A percentile compares a stretch with the other conserved stretches of the same genome.
These are phyloP conservation scores for Torrubiella hemipterigena DNA, from an alignment of 2,329 filamentous ascomycete species.

Conservation along the genomic window DNA sequence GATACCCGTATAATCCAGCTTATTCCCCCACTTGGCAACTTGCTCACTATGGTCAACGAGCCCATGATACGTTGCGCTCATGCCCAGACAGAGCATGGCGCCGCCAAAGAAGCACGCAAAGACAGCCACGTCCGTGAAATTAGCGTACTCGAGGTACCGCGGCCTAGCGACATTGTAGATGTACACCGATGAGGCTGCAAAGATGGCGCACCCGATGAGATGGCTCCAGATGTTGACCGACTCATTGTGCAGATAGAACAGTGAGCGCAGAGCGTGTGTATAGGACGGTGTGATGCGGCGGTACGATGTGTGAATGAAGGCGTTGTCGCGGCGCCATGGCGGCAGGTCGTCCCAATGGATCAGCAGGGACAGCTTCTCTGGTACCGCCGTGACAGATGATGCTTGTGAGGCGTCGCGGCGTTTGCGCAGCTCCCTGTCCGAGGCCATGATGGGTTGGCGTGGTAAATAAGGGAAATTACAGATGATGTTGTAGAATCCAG, in stretches of 20 bases:
- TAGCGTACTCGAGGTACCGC: constrained; percentile 55
- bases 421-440: neutral
- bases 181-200: constrained; percentile 35
- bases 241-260: constrained; percentile 48
- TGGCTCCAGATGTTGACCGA: constrained; percentile 53
- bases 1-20: constrained; percentile 90
- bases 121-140: constrained; percentile 51
- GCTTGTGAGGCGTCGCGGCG: no score
- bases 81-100: constrained; percentile 59
- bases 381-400: constrained; percentile 13
- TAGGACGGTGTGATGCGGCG: constrained; percentile 38
- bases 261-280: constrained; percentile 28
- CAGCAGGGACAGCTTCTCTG: constrained; percentile 26
- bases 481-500: no score
- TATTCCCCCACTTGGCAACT: constrained; percentile 77
- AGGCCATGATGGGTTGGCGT: neutral
- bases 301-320: constrained; percentile 42
- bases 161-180: constrained; percentile 48
- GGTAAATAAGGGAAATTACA: no score
- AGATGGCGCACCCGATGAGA: constrained; percentile 51
- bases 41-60: constrained; percentile 71
- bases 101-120: constrained; percentile 73
- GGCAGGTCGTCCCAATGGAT: constrained; percentile 48
- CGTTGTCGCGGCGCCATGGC: constrained; percentile 47
- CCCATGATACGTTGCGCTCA: constrained; percentile 77